These are phyloP conservation scores for Aspergillus intermedius DNA, from an alignment of 2,329 filamentous ascomycete genomes.

Conservation along the genomic window DNA sequence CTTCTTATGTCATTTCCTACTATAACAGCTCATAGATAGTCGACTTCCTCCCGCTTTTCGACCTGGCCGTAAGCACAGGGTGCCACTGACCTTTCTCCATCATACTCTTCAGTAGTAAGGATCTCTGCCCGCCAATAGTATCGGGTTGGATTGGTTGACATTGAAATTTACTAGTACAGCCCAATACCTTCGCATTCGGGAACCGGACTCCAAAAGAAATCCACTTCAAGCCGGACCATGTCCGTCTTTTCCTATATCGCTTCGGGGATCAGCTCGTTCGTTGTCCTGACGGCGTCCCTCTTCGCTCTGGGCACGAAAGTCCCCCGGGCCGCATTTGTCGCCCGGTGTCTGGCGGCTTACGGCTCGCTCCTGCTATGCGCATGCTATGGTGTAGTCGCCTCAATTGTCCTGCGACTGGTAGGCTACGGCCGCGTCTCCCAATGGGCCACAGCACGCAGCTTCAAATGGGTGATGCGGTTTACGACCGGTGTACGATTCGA, in stretches of 20 bases:
- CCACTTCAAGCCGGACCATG: constrained; percentile 35
- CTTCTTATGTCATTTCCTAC: no score
- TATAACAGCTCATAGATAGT: no score
- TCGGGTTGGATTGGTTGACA: not conserved
- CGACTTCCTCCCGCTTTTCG: no score
- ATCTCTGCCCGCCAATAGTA: not conserved
- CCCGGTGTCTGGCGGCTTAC: constrained; percentile 43
- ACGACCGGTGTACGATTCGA: constrained; percentile 73
- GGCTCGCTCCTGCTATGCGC: constrained; percentile 46
- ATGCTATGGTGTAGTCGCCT: constrained; percentile 68
- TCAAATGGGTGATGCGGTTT: constrained; percentile 70
- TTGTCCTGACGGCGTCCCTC: constrained; percentile 50
- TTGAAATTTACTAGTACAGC: not conserved
- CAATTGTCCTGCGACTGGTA: constrained; percentile 61
- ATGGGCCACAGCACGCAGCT: constrained; percentile 73
- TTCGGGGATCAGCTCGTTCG: constrained; percentile 58
- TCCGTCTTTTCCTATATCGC: constrained; percentile 56
- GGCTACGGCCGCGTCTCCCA: constrained; percentile 73
- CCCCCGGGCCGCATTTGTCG: constrained; percentile 39
- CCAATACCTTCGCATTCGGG: not conserved
- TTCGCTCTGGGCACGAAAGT: constrained; percentile 39
- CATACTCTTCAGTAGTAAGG: not conserved
- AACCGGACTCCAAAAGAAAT: not conserved
- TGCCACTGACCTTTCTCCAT: not conserved
- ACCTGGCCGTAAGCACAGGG: no score